Conservation (phyloP, 2,329 filamentous ascomycete species). For the Rutstroemia sp. region DNA sequence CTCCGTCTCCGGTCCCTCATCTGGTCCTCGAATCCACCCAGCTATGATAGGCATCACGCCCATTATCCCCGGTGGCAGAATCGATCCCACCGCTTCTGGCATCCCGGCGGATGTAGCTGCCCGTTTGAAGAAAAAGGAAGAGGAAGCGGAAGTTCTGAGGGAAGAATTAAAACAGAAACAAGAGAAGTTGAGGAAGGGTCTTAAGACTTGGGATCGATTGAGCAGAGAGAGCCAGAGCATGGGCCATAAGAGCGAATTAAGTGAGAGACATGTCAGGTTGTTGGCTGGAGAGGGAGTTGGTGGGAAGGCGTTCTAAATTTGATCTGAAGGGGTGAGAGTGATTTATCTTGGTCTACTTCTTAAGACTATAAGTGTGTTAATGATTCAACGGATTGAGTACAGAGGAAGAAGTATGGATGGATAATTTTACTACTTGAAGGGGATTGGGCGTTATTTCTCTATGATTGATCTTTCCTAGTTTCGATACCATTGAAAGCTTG, state of each 20-base stretch:
- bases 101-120: conserved; percentile 23
- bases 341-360: background rate
- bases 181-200: conserved; percentile 25
- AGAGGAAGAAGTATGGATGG: background rate
- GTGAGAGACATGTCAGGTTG: conserved; percentile 28
- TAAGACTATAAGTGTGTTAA: background rate
- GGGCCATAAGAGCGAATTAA: conserved; percentile 28
- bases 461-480: background rate
- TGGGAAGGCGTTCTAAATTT: conserved; percentile 27
- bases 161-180: conserved; percentile 27
- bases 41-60: conserved; percentile 28
- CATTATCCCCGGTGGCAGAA: conserved; percentile 27
- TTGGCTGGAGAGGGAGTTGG: conserved; percentile 30
- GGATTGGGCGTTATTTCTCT: background rate
- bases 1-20: conserved; percentile 11
- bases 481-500: background rate
- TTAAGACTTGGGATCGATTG: conserved; percentile 29
- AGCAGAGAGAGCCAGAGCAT: conserved; percentile 23
- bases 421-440: background rate
- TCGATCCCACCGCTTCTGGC: conserved; percentile 27
- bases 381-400: background rate
- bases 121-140: conserved; percentile 27
- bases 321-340: background rate
- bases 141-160: conserved; percentile 27
- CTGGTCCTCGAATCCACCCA: conserved; percentile 27